Evolutionary conservation across 75 land plant genomes (phyloP).

Genomic region (Chamaecyparis obtusa): DNA sequence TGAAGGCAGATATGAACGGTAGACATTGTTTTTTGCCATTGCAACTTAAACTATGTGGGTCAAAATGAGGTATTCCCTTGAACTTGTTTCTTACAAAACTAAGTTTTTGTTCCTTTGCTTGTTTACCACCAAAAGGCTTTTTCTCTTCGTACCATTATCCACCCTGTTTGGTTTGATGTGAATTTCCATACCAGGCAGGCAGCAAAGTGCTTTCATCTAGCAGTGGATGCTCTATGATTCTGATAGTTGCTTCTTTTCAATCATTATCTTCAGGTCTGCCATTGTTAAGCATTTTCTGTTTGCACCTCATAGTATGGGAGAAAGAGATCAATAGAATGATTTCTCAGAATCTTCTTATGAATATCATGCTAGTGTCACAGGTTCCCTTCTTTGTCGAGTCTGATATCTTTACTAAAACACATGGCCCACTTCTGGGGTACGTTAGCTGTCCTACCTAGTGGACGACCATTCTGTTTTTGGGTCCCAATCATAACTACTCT

Average conservation of each 20-base stretch:
- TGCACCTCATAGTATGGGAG: neutral
- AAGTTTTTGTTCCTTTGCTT: neutral
- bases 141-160: neutral
- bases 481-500: too few relatives aligned
- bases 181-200: neutral
- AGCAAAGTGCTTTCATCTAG: neutral
- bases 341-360: too few relatives aligned
- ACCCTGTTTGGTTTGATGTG: neutral
- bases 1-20: neutral
- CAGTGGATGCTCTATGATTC: neutral
- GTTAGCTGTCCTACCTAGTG: too few relatives aligned
- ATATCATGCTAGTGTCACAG: too few relatives aligned
- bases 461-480: too few relatives aligned
- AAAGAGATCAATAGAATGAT: neutral
- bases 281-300: neutral
- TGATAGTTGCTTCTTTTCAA: neutral
- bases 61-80: neutral
- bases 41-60: neutral
- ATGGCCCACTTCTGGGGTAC: too few relatives aligned
- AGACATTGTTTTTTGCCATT: neutral
- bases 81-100: neutral
- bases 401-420: too few relatives aligned
- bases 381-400: too few relatives aligned
- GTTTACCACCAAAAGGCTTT: neutral
- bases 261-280: neutral